Base-by-base conservation (phyloP, 208 protist species). In the Naegleria gruberi region DNA sequence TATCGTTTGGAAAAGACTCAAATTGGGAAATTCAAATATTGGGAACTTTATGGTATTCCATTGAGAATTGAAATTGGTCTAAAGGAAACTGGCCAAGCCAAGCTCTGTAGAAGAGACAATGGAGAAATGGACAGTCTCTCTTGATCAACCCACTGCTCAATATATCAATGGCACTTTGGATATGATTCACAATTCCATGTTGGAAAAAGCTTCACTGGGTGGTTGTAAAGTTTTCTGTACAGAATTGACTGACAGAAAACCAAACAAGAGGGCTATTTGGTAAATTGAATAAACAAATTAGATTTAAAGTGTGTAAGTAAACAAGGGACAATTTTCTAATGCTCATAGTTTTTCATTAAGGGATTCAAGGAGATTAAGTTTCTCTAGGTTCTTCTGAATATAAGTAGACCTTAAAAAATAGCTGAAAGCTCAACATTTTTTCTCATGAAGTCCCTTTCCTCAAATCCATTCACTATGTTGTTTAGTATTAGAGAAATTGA, bases 1-100 rank as follows among this genome's bases (percentile, higher is more conserved):
- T 92, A 96, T 85, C 94, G 98, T 89, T 93, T 96, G 90, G 97
- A 98, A 93, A 97, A 98, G 94, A 99, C 94, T 77, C 97, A 97
- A 86, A 98, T 98, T 55, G 98, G 96, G 95, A 98, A 99, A 93
- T 99, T 98, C 95, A 98, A 98, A 93, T 96, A 99, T 94, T 99
- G 98, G 98, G 98, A 99, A 95, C 92, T 99, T 83, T 98, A 98
- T 94, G 97, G 96, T 90, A 94, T 99, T 37, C 98, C 98, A 46
- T 90, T 99, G 77, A 97, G 98, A 85, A 93, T 99, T 45, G 98
- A 99, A 95, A 44, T 99, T 17, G 98, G 98, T 55, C 98, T 98
- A 51, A 98, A 97, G 92, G 94, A 91, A 87, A 89, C 92, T 77
- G 90, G 93, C 87, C 46, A 93, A 91, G 89, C 97, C 0, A 92